A percentile compares a stretch with the other conserved stretches of the same genome.
phyloP scores from a whole-genome alignment of 768 basidiomycete genomes.

The Hygrophoropsis aurantiaca region DNA sequence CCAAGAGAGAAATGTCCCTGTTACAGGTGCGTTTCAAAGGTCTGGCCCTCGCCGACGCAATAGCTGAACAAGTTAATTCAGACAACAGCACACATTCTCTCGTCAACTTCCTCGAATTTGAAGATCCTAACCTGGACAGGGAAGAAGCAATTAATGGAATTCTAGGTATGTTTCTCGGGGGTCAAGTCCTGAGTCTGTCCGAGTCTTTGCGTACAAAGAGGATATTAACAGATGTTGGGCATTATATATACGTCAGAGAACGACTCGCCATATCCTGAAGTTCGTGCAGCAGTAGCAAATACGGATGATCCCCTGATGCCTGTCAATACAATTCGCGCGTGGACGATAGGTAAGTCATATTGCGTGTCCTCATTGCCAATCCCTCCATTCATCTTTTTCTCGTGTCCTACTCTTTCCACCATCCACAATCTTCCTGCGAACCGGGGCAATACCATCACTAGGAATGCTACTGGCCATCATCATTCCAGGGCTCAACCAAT shows the following conservation, averaged over 20 bases:
- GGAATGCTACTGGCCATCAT: constrained; percentile 52
- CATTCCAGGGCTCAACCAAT: constrained; percentile 48
- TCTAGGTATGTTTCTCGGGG: constrained; percentile 36
- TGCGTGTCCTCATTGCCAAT: no score
- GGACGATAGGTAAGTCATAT: constrained; percentile 65
- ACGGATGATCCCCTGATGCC: constrained; percentile 61
- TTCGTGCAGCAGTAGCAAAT: constrained; percentile 60
- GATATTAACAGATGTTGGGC: no score
- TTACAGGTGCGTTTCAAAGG: no score
- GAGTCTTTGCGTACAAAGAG: constrained; percentile 25
- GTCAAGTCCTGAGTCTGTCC: not conserved
- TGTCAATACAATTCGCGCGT: constrained; percentile 58
- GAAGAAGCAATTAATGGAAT: constrained; percentile 41
- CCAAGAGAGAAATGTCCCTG: no score
- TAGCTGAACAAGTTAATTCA: no score
- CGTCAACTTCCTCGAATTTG: no score
- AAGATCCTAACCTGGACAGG: constrained; percentile 57
- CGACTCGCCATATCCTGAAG: constrained; percentile 66
- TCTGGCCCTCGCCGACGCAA: no score
- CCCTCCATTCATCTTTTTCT: no score
- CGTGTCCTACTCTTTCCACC: no score
- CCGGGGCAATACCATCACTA: constrained; percentile 38
- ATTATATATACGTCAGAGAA: no score
- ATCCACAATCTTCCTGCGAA: not conserved
- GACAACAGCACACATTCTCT: no score